Base-by-base conservation (phyloP, 768 basidiomycete genomes). In the Pleurotus tuber-regium region DNA sequence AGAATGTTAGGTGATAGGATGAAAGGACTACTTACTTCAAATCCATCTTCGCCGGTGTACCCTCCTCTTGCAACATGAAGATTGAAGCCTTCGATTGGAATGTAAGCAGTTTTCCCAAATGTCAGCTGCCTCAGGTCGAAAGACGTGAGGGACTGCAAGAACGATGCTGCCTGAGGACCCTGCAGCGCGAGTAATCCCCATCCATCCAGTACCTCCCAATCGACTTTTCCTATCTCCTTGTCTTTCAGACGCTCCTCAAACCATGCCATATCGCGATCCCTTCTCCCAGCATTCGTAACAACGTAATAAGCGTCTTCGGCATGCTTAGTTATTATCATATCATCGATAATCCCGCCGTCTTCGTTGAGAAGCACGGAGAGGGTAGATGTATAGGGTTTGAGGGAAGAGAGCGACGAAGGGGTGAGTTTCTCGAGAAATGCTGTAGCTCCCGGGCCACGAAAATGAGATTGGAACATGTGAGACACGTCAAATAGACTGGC, bases 21-120 rank as follows among this genome's bases (percentile, higher is more conserved):
- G 19, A 43, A 42, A 40, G 25, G 21, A 26, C 1, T 44, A 55
- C 56, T 52, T 21, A 85, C 93, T 78, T 99, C 97, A 58, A 99
- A 98, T 0, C 97, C 97, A 67, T 99, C 97, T 70, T 99, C 97
- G 9, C 97, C 97, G 0, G 97, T 98, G 70, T 99, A 99, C 4
- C 97, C 97, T 24, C 93, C 92, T 12, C 97, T 84, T 6, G 93
- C 89, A 25, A 98, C 82, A 63, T 98, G 93, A 29, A 91, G 78
- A 62, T 84, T 85, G 58, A 84, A 82, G 3, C 84, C 86, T 53
- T 86, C 86, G 35, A 97, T 77, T 1, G 87, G 82, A 7, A 92
- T 78, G 63, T 83, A 92, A 0, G 88, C 86, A 16, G 89, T 87
- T 55, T 82, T 85, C 31, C 94, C 93, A 61, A 99, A 98, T 23